Conservation (phyloP, 2,329 filamentous ascomycete species). For the Alternaria incomplexa region DNA sequence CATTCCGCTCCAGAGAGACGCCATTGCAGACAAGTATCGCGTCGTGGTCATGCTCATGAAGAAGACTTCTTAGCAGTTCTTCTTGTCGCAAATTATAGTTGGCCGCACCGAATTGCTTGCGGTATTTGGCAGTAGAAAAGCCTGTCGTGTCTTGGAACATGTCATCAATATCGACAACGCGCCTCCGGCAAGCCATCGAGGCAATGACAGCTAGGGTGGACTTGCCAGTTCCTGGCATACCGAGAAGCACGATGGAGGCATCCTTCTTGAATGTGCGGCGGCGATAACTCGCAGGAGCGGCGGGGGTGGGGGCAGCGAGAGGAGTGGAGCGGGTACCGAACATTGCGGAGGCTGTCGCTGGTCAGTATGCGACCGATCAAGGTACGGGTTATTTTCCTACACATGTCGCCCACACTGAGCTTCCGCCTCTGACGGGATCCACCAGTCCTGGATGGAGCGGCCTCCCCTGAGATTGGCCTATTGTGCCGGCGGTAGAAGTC, state of each 20-base stretch:
- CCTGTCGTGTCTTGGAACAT: constrained; percentile 70
- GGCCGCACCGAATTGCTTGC: constrained; percentile 65
- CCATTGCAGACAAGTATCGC: constrained; percentile 75
- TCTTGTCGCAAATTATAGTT: constrained; percentile 70
- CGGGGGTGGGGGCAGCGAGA: constrained; percentile 33
- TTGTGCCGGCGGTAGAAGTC: constrained; percentile 6
- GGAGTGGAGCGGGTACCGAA: constrained; percentile 39
- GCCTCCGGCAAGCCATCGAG: constrained; percentile 71
- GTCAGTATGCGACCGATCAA: constrained; percentile 7
- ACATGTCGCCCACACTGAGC: constrained; percentile 11
- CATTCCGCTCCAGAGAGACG: constrained; percentile 69
- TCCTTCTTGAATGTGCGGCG: constrained; percentile 60
- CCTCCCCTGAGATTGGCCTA: neutral
- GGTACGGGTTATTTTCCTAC: constrained; percentile 10
- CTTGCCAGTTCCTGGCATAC: constrained; percentile 76
- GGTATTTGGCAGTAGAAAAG: constrained; percentile 67
- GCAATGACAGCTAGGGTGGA: constrained; percentile 78
- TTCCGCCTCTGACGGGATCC: constrained; percentile 7
- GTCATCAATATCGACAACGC: constrained; percentile 72
- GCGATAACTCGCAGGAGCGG: constrained; percentile 22
- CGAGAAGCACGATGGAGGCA: constrained; percentile 75
- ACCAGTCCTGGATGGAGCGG: neutral
- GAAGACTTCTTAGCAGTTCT: constrained; percentile 65
- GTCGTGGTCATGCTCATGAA: constrained; percentile 64
- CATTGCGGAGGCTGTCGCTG: constrained; percentile 22